Evolutionary conservation across 805 yeast genomes (phyloP).

Genomic region (Wickerhamiella qilinensis): DNA sequence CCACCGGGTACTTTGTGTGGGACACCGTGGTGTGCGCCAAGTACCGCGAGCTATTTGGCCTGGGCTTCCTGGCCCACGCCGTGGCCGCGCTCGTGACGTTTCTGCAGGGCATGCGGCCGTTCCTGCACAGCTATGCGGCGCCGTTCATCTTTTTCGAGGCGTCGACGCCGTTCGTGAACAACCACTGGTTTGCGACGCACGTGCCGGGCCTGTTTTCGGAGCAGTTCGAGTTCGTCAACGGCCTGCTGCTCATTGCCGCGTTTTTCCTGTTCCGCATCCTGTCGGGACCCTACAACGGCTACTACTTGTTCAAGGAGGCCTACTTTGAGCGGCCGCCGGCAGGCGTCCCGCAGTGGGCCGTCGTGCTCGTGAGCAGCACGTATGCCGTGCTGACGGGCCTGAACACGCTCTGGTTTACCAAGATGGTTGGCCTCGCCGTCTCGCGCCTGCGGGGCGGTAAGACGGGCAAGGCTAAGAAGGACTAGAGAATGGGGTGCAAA

Average conservation of each 20-base stretch:
- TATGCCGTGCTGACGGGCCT: constrained; percentile 50
- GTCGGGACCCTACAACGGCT: constrained; percentile 75
- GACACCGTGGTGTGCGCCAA: constrained; percentile 56
- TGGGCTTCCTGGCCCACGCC: constrained; percentile 73
- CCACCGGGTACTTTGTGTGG: constrained; percentile 86
- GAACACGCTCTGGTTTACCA: constrained; percentile 74
- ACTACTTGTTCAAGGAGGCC: constrained; percentile 22
- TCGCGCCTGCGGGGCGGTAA: neutral
- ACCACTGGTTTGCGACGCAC: constrained; percentile 79
- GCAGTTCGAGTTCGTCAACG: constrained; percentile 45
- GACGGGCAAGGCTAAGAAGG: neutral
- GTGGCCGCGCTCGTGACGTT: constrained; percentile 67
- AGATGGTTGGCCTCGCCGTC: constrained; percentile 39
- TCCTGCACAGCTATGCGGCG: constrained; percentile 67
- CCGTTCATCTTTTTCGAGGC: constrained; percentile 73
- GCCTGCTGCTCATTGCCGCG: constrained; percentile 45
- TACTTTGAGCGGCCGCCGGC: constrained; percentile 10
- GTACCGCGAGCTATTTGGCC: constrained; percentile 55
- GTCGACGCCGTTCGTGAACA: constrained; percentile 86
- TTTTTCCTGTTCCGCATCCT: constrained; percentile 67
- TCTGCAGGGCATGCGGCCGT: constrained; percentile 46
- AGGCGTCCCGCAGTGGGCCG: constrained; percentile 30
- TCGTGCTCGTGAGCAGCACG: constrained; percentile 34
- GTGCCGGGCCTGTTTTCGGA: constrained; percentile 55
- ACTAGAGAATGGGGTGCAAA: neutral